Evolutionary conservation across 2,329 filamentous ascomycete genomes (phyloP).

Genomic region (Leptoxyphium fumago): DNA sequence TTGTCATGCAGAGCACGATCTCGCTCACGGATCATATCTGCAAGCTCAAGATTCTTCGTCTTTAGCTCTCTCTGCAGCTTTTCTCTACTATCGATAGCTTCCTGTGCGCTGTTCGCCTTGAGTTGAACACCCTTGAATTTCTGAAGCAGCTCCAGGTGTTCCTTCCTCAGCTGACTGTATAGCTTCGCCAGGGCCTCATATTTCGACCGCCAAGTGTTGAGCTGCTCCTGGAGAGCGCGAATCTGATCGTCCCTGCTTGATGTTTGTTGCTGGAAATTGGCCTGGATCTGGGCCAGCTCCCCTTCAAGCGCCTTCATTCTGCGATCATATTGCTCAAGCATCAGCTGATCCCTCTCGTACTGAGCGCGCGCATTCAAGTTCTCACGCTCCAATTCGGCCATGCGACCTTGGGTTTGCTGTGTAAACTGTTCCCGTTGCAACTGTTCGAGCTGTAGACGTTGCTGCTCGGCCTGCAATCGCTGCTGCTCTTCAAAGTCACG

Average conservation of each 20-base stretch:
- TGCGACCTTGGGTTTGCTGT: constrained; percentile 86
- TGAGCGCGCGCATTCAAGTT: constrained; percentile 88
- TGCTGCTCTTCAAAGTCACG: constrained; percentile 96
- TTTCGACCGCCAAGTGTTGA: constrained; percentile 94
- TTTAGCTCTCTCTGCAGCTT: constrained; percentile 96
- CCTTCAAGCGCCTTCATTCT: constrained; percentile 84
- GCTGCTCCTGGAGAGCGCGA: constrained; percentile 79
- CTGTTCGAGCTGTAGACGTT: constrained; percentile 79
- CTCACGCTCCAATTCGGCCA: constrained; percentile 88
- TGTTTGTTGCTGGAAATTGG: constrained; percentile 72
- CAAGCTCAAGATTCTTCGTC: constrained; percentile 97
- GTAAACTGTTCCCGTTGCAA: constrained; percentile 77
- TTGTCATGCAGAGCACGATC: constrained; percentile 88
- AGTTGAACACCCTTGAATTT: constrained; percentile 94
- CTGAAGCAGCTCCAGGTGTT: constrained; percentile 86
- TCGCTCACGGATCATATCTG: constrained; percentile 95
- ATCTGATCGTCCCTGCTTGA: constrained; percentile 91
- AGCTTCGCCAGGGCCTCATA: constrained; percentile 94
- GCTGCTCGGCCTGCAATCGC: constrained; percentile 71
- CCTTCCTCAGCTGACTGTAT: constrained; percentile 87
- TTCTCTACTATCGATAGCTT: constrained; percentile 87
- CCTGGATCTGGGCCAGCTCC: constrained; percentile 69
- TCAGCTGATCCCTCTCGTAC: constrained; percentile 91
- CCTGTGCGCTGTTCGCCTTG: constrained; percentile 91
- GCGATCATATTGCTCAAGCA: constrained; percentile 90